Evolutionary conservation across 2,329 filamentous ascomycete species (phyloP), one percentile per base, ranked within the genome.

Genomic region (Diaporthe eres): DNA sequence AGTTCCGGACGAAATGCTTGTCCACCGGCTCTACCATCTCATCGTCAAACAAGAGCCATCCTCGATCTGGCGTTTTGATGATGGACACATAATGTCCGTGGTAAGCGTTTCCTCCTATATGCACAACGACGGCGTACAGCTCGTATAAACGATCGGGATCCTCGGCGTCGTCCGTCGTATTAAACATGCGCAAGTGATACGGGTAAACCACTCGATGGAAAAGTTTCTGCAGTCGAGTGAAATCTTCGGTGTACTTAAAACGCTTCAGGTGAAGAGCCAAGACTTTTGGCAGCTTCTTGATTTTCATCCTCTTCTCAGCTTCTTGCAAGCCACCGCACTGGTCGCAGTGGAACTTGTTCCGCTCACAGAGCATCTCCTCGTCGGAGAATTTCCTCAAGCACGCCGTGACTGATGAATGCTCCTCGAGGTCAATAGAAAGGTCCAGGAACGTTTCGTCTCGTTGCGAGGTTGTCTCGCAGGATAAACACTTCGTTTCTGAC

Each of bases 261-360:
- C 97, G 92, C 86, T 99, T 99, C 77, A 99, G 86, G 82, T 99
- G 97, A 75, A 99, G 87, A 6, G 97, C 96, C 78, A 99, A 86
- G 76, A 99, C 95, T 81, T 95, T 95, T 5, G 97, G 97, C 81
- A 98, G 86, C 72, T 94, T 92, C 87, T 99, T 98, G 80, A 99
- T 96, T 88, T 98, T 99, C 97, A 99, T 99, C 78, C 97, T 92
- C 87, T 98, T 99, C 84, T 99, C 97, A 0, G 97, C 97, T 85
- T 99, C 97, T 84, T 99, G 97, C 74, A 99, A 87, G 3, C 97
- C 97, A 72, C 97, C 97, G 80, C 97, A 99, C 80, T 96, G 96
- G 83, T 99, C 97, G 85, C 97, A 99, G 82, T 99, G 96, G 79
- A 99, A 99, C 83, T 99, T 99, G 87, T 99, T 98, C 77, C 96